These are phyloP conservation scores for Solanum peruvianum DNA, from an alignment of 257 asterid genomes.

Conservation along the genomic window DNA sequence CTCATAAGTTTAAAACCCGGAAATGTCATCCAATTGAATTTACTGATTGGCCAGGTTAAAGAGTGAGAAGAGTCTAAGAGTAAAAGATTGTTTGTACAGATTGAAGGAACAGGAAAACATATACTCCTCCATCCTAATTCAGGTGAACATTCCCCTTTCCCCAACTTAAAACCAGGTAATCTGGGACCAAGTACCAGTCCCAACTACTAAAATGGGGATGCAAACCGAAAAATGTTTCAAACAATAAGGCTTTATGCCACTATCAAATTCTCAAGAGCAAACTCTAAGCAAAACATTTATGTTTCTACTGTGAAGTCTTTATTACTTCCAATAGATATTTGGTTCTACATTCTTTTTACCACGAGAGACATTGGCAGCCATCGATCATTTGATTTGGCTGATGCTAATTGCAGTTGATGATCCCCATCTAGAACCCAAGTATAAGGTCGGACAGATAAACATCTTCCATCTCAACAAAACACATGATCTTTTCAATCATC, in stretches of 20 bases:
- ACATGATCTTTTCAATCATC: background rate
- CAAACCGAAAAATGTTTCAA: background rate
- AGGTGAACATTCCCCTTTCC: background rate
- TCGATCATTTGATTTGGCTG: background rate
- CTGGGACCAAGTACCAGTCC: background rate
- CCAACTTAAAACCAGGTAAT: background rate
- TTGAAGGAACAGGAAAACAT: background rate
- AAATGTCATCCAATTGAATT: background rate
- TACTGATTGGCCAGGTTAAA: background rate
- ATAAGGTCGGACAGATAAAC: background rate
- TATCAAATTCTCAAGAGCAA: background rate
- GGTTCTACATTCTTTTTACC: background rate
- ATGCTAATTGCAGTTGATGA: background rate
- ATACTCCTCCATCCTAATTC: background rate
- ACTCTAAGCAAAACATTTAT: background rate
- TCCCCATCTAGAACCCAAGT: background rate
- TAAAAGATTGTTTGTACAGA: background rate
- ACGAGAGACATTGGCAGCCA: background rate
- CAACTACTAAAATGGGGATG: background rate
- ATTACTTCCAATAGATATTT: background rate
- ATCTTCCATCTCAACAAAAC: background rate
- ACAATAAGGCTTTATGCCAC: background rate
- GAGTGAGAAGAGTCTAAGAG: background rate
- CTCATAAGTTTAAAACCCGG: background rate
- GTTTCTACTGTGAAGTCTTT: background rate